A percentile compares a stretch with the other conserved stretches of the same genome.
Evolutionary conservation across 148 eudicot genomes (phyloP).

Genomic region (Amaranthus hypochondriacus): DNA sequence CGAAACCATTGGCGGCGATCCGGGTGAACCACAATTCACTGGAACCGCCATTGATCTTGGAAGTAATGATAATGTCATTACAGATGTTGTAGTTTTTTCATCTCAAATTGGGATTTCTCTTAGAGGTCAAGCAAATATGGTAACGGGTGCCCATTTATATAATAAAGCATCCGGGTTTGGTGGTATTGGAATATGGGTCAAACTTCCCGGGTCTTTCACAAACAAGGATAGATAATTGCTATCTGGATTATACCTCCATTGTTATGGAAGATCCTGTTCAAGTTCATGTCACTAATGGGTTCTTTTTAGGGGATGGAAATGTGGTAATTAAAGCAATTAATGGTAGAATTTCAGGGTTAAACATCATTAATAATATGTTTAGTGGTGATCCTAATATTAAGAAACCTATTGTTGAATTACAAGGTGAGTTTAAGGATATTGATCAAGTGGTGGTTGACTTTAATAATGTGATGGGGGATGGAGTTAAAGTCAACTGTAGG

Average conservation of each 20-base stretch:
- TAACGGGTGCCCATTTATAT: conserved; percentile 16
- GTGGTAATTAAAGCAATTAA: conserved; percentile 1
- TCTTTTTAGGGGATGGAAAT: conserved; percentile 20
- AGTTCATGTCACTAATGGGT: conserved; percentile 13
- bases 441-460: conserved; percentile 17
- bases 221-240: conserved; percentile 20
- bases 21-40: neutral
- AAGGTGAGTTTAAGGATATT: conserved; percentile 9
- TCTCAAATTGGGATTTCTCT: conserved; percentile 5
- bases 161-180: conserved; percentile 18
- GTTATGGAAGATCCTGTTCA: conserved; percentile 23
- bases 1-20: conserved; percentile 10
- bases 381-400: conserved; percentile 4
- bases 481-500: conserved; percentile 12
- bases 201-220: conserved; percentile 9
- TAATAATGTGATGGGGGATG: conserved; percentile 16
- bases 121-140: conserved; percentile 14
- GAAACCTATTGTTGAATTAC: conserved; percentile 16
- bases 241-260: conserved; percentile 17
- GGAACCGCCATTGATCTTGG: conserved; percentile 10
- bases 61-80: conserved; percentile 16
- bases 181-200: conserved; percentile 11
- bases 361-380: conserved; percentile 19
- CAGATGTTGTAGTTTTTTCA: conserved; percentile 12
- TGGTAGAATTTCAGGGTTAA: conserved; percentile 6